Evolutionary conservation across 2,329 filamentous ascomycete species (phyloP).

Genomic region (Colletotrichum sojae): DNA sequence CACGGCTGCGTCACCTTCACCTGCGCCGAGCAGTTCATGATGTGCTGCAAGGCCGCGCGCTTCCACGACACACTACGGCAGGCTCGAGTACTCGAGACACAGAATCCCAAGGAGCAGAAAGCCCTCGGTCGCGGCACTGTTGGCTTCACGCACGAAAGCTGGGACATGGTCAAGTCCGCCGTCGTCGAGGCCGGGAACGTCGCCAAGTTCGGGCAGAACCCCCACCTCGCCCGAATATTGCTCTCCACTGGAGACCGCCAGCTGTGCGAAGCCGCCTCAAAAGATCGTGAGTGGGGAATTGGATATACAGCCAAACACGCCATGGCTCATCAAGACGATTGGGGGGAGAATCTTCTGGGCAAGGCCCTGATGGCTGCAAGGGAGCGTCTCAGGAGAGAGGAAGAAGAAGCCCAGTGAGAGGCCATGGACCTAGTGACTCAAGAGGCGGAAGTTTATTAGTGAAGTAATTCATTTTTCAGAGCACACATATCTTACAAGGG

Average conservation of each 20-base stretch:
- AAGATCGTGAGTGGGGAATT: constrained; percentile 47
- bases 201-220: constrained; percentile 52
- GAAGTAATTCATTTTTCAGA: no score
- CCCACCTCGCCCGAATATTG: constrained; percentile 46
- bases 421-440: no score
- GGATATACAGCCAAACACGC: constrained; percentile 3
- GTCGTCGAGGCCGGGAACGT: constrained; percentile 51
- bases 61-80: constrained; percentile 49
- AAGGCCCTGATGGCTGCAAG: constrained; percentile 14
- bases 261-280: constrained; percentile 49
- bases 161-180: constrained; percentile 50
- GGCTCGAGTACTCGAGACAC: constrained; percentile 45
- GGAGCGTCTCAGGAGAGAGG: not conserved
- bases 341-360: constrained; percentile 7
- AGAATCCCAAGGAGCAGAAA: constrained; percentile 49
- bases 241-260: constrained; percentile 49
- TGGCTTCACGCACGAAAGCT: constrained; percentile 47
- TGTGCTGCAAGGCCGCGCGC: constrained; percentile 56
- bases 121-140: constrained; percentile 45
- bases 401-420: not conserved
- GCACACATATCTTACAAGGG: no score
- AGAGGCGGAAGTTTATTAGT: no score
- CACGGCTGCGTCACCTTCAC: constrained; percentile 47
- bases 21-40: constrained; percentile 59
- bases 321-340: not conserved